Base-by-base conservation (phyloP, 345 rosid species). In the Syzygium grande region DNA sequence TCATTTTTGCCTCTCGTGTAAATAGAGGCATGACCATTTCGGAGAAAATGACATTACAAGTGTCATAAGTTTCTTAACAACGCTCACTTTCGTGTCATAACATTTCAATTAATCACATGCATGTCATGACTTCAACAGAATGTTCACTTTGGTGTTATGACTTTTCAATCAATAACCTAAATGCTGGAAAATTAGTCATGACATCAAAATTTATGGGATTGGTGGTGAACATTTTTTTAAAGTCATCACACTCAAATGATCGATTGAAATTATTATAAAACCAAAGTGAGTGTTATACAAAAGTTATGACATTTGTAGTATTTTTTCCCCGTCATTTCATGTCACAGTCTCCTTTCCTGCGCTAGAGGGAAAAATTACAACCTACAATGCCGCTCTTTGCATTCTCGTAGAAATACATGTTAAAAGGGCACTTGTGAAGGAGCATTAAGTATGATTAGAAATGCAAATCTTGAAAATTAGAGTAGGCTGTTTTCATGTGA, bases 271-370 rank as follows among this genome's bases (percentile, higher is more conserved):
- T 61, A 0, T n/a, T 61, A n/a, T 61, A 17, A 0, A 9, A 61
- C 9, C 4, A 61, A 0, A 61, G 9, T 13, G 0, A n/a, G 73
- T 15, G n/a, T n/a, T n/a, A 3, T 61, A n/a, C n/a, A 9, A 61
- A 61, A 61, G 9, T 61, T 13, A n/a, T n/a, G 9, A 30, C 38
- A 61, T n/a, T 1, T 12, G 3, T 5, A 14, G 16, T 27, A 12
- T 27, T 15, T 2, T 2, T 2, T 11, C 30, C 3, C 16, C 38
- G n/a, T n/a, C 73, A 61, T 61, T 61, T n/a, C 34, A 61, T 61
- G 34, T n/a, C 73, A 12, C 73, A n/a, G 43, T 61, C 73, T 61
- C 73, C 34, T n/a, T n/a, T n/a, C 34, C 15, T n/a, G 17, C 73
- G 27, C 9, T 1, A 15, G 0, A 61, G 73, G 34, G 1, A n/a